These are phyloP conservation scores for Meripilus lineatus DNA, from an alignment of 1,284 basidiomycete species.

Conservation along the genomic window DNA sequence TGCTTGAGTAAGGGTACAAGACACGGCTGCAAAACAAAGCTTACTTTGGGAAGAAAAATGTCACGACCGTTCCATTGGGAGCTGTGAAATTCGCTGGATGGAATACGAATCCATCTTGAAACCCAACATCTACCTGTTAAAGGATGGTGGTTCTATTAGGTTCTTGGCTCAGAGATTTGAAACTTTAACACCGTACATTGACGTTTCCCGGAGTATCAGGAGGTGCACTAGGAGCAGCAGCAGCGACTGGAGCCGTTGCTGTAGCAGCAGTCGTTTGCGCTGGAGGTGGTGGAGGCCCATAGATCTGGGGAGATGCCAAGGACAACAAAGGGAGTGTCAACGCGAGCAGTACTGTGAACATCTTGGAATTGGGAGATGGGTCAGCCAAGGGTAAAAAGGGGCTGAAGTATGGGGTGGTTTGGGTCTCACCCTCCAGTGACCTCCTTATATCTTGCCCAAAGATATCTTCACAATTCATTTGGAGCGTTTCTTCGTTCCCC, in stretches of 20 bases:
- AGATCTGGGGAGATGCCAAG: slow-evolving; percentile 23
- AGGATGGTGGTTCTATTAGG: too few species aligned
- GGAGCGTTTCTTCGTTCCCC: too few species aligned
- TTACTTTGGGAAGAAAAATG: slow-evolving; percentile 50
- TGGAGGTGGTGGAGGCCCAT: slow-evolving; percentile 14
- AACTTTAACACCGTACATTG: too few species aligned
- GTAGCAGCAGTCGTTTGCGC: slow-evolving; percentile 12
- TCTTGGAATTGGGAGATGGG: too few species aligned
- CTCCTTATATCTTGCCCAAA: background rate
- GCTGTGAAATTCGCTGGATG: slow-evolving; percentile 45
- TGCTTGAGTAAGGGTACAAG: slow-evolving; percentile 1
- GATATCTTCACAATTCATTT: too few species aligned
- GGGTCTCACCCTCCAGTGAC: background rate
- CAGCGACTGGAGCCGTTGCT: slow-evolving; percentile 18
- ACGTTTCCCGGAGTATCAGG: slow-evolving; percentile 22
- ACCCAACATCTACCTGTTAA: slow-evolving; percentile 41
- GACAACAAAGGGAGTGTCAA: slow-evolving; percentile 33
- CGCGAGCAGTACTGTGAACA: slow-evolving; percentile 19
- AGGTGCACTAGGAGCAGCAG: slow-evolving; percentile 39
- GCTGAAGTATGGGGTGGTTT: background rate
- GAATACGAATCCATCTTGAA: slow-evolving; percentile 36
- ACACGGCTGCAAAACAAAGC: slow-evolving; percentile 12
- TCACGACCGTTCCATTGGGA: slow-evolving; percentile 41
- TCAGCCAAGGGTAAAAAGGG: background rate
- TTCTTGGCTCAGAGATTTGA: too few species aligned